phyloP scores from a whole-genome alignment of 352 stramenopile genomes.

The Globisporangium carolinianum region DNA sequence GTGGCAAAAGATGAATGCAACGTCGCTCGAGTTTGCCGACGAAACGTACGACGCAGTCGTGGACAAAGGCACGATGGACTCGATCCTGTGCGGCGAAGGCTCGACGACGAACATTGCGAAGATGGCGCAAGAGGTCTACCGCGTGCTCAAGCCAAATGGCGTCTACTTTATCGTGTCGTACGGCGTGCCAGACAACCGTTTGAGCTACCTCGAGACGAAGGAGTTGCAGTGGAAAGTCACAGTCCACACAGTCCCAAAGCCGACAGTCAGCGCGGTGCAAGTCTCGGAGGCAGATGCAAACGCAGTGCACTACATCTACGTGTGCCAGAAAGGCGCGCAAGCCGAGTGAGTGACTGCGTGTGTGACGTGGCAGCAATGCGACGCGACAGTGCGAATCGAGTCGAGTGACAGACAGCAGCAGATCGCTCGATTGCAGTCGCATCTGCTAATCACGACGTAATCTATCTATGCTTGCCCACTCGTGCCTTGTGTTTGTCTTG shows the following conservation, averaged over 20 bases:
- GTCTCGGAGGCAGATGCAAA: constrained; percentile 92
- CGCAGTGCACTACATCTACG: constrained; percentile 95
- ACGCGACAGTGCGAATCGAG: not conserved
- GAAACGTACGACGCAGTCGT: constrained; percentile 93
- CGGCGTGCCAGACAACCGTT: constrained; percentile 92
- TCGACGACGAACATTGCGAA: constrained; percentile 94
- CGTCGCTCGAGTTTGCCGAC: constrained; percentile 91
- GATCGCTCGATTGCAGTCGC: not conserved
- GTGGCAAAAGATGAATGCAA: constrained; percentile 96
- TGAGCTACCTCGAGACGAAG: constrained; percentile 95
- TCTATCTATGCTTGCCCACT: not conserved
- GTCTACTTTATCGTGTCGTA: constrained; percentile 95
- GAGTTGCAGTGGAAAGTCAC: constrained; percentile 93
- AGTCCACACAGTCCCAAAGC: constrained; percentile 94
- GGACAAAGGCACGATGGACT: constrained; percentile 95
- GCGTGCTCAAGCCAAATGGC: constrained; percentile 93
- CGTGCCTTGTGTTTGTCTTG: not conserved
- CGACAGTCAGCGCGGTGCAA: constrained; percentile 91
- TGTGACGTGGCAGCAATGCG: not conserved
- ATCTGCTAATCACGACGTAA: not conserved
- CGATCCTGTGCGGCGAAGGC: constrained; percentile 92
- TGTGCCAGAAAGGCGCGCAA: constrained; percentile 89
- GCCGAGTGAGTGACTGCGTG: constrained; percentile 13
- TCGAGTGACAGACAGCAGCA: not conserved
- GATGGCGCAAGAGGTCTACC: constrained; percentile 92